A percentile compares a stretch with the other conserved stretches of the same genome.
Evolutionary conservation across 495 filamentous ascomycete genomes (phyloP).

Genomic region (Aspergillus biplanus): DNA sequence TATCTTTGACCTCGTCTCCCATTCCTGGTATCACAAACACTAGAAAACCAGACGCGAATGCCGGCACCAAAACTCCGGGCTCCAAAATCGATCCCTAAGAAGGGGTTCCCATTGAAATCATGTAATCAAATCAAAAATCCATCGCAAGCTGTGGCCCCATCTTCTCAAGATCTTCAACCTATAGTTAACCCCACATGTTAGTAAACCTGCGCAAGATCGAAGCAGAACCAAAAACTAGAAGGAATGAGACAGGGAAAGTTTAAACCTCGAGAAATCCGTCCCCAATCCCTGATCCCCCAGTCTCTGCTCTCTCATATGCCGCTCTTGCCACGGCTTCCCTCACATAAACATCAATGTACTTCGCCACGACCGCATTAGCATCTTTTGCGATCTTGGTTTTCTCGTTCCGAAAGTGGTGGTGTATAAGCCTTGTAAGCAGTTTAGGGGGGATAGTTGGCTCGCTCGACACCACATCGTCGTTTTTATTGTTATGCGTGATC

Average conservation of each 20-base stretch:
- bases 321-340: conserved; percentile 87
- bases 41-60: conserved; percentile 6
- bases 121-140: conserved; percentile 66
- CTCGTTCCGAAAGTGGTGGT: conserved; percentile 73
- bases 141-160: conserved; percentile 85
- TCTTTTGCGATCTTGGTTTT: conserved; percentile 77
- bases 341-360: conserved; percentile 92
- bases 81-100: neutral
- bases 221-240: neutral
- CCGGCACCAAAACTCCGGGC: conserved; percentile 5
- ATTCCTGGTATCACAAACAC: conserved; percentile 21
- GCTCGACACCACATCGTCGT: conserved; percentile 38
- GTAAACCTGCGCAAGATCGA: neutral
- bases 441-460: conserved; percentile 69
- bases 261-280: conserved; percentile 78
- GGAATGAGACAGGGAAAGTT: conserved; percentile 9
- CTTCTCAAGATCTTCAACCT: conserved; percentile 81
- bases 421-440: conserved; percentile 73
- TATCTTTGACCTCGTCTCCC: conserved; percentile 16
- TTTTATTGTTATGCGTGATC: conserved; percentile 36
- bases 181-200: conserved; percentile 16
- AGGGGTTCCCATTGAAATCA: neutral
- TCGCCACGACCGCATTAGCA: conserved; percentile 75
- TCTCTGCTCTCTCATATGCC: conserved; percentile 65
- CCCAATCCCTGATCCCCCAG: conserved; percentile 35